Conservation (phyloP, 768 basidiomycete genomes). For the Saitozyma podzolica region DNA sequence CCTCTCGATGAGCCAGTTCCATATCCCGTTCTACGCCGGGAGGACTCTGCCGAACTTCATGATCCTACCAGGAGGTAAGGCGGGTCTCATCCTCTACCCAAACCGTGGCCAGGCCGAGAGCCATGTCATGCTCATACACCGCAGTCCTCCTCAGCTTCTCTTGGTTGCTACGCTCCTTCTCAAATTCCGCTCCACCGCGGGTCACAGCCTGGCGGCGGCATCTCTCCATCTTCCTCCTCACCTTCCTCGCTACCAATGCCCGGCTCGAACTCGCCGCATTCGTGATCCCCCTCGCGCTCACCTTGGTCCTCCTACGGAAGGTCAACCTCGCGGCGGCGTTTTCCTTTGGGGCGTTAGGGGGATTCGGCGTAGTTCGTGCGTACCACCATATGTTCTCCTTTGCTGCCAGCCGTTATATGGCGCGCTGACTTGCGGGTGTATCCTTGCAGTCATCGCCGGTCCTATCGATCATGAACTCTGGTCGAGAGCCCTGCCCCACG, state of each 20-base stretch:
- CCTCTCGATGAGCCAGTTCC: constrained; percentile 81
- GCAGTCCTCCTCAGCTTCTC: constrained; percentile 24
- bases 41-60: constrained; percentile 94
- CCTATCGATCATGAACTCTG: constrained; percentile 84
- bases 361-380: constrained; percentile 35
- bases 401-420: neutral
- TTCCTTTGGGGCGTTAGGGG: constrained; percentile 32
- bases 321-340: constrained; percentile 40
- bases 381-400: constrained; percentile 1
- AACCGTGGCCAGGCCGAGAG: neutral
- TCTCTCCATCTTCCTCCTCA: constrained; percentile 57
- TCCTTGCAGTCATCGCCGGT: constrained; percentile 61
- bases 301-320: constrained; percentile 41
- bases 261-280: constrained; percentile 77
- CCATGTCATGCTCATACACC: neutral
- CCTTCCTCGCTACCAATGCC: constrained; percentile 68
- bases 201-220: constrained; percentile 53
- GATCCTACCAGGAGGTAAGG: constrained; percentile 72
- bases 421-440: constrained; percentile 1
- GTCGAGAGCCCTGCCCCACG: constrained; percentile 50
- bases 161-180: constrained; percentile 19
- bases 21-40: constrained; percentile 89
- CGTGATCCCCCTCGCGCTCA: constrained; percentile 60
- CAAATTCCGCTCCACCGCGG: constrained; percentile 1
- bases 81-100: neutral